Percentiles rank a stretch among this genome's conserved stretches.
These are phyloP conservation scores for Cladosporium sp. DNA, from an alignment of 2,329 filamentous ascomycete species.

Conservation along the genomic window DNA sequence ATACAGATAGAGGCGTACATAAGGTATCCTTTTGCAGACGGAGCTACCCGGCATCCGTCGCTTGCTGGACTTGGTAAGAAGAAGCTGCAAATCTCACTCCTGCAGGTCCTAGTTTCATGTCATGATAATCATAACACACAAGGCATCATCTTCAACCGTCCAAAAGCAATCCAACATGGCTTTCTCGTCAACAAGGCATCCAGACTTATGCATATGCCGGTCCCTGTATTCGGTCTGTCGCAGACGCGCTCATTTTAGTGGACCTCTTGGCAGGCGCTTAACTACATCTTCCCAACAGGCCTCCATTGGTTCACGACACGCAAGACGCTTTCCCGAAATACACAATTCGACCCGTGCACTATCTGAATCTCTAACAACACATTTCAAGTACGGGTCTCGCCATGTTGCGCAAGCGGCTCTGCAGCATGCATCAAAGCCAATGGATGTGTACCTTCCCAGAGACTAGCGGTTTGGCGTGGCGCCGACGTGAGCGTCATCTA, in stretches of 20 bases:
- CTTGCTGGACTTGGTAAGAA: no score
- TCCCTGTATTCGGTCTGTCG: no score
- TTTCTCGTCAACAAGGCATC: no score
- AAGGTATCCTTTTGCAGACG: no score
- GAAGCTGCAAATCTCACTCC: no score
- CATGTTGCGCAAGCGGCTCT: slow-evolving; percentile 12
- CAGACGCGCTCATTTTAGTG: not conserved
- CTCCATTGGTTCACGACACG: slow-evolving; percentile 6
- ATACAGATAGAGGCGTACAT: no score
- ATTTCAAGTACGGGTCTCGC: slow-evolving; percentile 4
- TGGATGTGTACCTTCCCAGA: not conserved
- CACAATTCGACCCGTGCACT: not conserved
- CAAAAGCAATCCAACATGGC: no score
- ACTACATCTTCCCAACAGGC: not conserved
- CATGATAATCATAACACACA: no score
- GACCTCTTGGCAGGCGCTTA: slow-evolving; percentile 7
- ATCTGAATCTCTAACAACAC: not conserved
- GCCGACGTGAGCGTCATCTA: slow-evolving; percentile 1
- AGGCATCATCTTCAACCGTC: no score
- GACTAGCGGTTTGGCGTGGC: slow-evolving; percentile 8
- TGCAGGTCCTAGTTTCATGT: no score
- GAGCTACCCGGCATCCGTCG: no score
- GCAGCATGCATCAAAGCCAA: slow-evolving; percentile 10
- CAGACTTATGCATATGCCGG: no score
- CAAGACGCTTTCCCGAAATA: slow-evolving; percentile 6